Conservation (phyloP, 441 rosid genomes). For the Gossypium armourianum region DNA sequence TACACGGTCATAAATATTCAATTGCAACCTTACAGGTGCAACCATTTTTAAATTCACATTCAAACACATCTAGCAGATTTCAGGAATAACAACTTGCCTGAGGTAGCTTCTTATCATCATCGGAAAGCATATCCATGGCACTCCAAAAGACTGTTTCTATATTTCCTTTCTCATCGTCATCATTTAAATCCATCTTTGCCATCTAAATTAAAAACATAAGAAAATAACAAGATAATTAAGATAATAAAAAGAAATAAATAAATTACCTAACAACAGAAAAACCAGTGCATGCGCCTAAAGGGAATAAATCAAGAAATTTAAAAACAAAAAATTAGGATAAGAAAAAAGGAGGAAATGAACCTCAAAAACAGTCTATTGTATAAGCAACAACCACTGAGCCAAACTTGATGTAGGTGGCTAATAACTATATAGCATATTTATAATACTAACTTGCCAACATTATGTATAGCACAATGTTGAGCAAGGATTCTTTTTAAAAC, state of each 20-base stretch:
- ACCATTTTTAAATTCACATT: background rate
- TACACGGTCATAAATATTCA: background rate
- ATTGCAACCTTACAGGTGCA: background rate
- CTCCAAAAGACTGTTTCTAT: constrained; percentile 79
- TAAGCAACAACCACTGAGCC: background rate
- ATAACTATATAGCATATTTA: background rate
- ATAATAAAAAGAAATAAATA: background rate
- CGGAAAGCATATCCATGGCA: constrained; percentile 94
- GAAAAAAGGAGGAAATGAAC: background rate
- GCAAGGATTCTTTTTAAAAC: background rate
- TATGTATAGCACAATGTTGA: background rate
- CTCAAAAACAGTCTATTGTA: background rate
- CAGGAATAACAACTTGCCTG: constrained; percentile 55
- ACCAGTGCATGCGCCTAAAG: background rate
- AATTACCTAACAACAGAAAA: background rate
- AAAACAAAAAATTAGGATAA: background rate
- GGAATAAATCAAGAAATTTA: background rate
- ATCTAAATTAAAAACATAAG: constrained; percentile 38
- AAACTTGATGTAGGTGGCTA: background rate
- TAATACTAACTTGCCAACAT: background rate
- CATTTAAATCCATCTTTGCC: constrained; percentile 89
- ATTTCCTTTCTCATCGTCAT: constrained; percentile 72
- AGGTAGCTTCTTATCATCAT: constrained; percentile 95
- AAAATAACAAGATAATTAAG: constrained; percentile 3
- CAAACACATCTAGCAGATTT: background rate